A percentile compares a stretch with the other conserved stretches of the same genome.
Evolutionary conservation across 2,329 filamentous ascomycete species (phyloP).

Genomic region (Neocucurbitaria cava): DNA sequence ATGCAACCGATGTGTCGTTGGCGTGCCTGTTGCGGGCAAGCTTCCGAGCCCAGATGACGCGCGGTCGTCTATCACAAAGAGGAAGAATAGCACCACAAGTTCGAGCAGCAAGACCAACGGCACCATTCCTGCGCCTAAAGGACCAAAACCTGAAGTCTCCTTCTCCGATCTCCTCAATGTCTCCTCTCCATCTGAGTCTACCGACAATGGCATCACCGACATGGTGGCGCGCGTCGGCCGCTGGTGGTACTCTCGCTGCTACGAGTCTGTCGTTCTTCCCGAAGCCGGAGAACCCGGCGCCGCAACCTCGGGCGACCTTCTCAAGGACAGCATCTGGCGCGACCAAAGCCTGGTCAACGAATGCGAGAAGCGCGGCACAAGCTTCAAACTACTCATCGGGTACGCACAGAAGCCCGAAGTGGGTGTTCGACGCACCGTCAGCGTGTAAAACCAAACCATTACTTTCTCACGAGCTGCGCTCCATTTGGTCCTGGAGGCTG

Average conservation of each 20-base stretch:
- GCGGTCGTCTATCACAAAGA: constrained; percentile 26
- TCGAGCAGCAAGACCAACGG: constrained; percentile 26
- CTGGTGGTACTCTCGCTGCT: constrained; percentile 97
- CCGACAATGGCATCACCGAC: constrained; percentile 86
- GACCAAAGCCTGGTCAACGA: constrained; percentile 78
- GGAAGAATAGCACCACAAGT: constrained; percentile 41
- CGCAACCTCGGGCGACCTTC: constrained; percentile 44
- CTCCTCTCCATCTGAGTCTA: constrained; percentile 44
- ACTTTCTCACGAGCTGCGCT: constrained; percentile 42
- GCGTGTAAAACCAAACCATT: constrained; percentile 48
- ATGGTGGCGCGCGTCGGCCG: constrained; percentile 91
- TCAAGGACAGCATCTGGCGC: constrained; percentile 75
- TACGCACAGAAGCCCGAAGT: constrained; percentile 80
- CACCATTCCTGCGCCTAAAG: constrained; percentile 15
- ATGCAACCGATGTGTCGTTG: constrained; percentile 78
- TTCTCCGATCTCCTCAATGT: constrained; percentile 47
- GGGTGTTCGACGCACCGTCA: constrained; percentile 56
- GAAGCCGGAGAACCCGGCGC: constrained; percentile 41
- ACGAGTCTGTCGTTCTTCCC: constrained; percentile 70
- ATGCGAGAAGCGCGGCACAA: constrained; percentile 85
- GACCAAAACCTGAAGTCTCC: constrained; percentile 41
- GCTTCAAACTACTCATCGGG: constrained; percentile 88
- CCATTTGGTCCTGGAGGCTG: constrained; percentile 34
- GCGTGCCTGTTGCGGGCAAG: constrained; percentile 72
- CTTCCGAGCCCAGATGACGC: constrained; percentile 44